These are phyloP conservation scores for Komagataella kurtzmanii DNA, from an alignment of 805 yeast genomes.

Conservation along the genomic window DNA sequence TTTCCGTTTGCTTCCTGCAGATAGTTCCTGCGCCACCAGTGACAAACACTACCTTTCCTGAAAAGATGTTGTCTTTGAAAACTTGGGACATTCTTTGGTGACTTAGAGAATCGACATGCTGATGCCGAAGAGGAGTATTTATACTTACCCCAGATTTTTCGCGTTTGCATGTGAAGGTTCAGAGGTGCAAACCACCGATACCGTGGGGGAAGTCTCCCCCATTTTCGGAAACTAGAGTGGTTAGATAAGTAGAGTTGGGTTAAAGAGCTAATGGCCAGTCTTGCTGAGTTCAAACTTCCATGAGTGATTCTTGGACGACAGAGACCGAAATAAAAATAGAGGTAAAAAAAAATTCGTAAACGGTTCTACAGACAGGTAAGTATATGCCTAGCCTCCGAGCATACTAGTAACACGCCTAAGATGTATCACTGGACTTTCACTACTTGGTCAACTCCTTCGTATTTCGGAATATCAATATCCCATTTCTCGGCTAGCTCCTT, in stretches of 20 bases:
- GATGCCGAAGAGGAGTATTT: background rate
- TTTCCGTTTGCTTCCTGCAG: constrained; percentile 82
- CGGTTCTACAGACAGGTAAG: background rate
- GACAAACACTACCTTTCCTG: constrained; percentile 77
- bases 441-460: constrained; percentile 44
- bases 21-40: constrained; percentile 98
- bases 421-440: constrained; percentile 16
- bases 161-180: background rate
- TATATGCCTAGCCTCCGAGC: background rate
- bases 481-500: constrained; percentile 54
- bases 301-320: background rate
- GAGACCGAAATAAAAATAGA: too few species aligned
- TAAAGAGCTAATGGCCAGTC: too few species aligned
- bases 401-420: background rate
- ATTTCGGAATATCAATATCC: constrained; percentile 53
- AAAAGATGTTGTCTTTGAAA: constrained; percentile 49
- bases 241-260: too few species aligned
- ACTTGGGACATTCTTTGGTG: background rate
- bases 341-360: background rate
- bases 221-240: too few species aligned
- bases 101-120: constrained; percentile 5
- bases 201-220: background rate
- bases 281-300: too few species aligned
- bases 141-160: background rate
- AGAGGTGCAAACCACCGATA: background rate